Evolutionary conservation across 192 early-diverging fungal genomes (phyloP).

Genomic region (Entomortierella lignicola): DNA sequence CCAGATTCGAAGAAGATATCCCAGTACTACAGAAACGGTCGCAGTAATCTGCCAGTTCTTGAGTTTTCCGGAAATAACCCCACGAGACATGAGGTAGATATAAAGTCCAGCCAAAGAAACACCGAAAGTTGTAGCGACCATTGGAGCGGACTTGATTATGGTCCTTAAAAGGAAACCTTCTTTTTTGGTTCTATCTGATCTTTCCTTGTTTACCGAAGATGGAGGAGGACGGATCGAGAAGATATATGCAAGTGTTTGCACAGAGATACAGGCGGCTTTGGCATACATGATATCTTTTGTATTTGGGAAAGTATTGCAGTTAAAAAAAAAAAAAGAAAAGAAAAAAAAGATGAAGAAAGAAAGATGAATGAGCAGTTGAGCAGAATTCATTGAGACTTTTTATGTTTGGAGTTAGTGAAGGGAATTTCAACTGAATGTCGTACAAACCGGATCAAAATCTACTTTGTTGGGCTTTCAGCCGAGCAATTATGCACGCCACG

Average conservation of each 20-base stretch:
- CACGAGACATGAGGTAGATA: slow-evolving; percentile 19
- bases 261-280: slow-evolving; percentile 20
- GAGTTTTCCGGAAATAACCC: slow-evolving; percentile 9
- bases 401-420: no score
- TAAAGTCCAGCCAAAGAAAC: not conserved
- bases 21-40: not conserved
- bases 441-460: no score
- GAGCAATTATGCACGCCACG: no score
- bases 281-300: slow-evolving; percentile 6
- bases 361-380: no score
- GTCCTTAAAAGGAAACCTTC: slow-evolving; percentile 15
- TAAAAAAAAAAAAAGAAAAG: no score
- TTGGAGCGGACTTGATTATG: slow-evolving; percentile 6
- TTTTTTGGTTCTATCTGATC: slow-evolving; percentile 30
- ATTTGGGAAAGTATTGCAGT: no score
- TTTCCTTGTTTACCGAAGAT: slow-evolving; percentile 25
- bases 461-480: no score
- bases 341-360: no score
- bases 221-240: slow-evolving; percentile 21
- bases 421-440: no score
- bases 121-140: slow-evolving; percentile 1
- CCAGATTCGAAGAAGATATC: slow-evolving; percentile 17
- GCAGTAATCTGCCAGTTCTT: slow-evolving; percentile 10
- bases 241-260: slow-evolving; percentile 23
- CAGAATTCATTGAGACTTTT: no score